Percentiles rank a stretch among this genome's conserved stretches.
These are phyloP conservation scores for Exophiala phaeomuriformis DNA, from an alignment of 2,329 filamentous ascomycete genomes.

Conservation along the genomic window DNA sequence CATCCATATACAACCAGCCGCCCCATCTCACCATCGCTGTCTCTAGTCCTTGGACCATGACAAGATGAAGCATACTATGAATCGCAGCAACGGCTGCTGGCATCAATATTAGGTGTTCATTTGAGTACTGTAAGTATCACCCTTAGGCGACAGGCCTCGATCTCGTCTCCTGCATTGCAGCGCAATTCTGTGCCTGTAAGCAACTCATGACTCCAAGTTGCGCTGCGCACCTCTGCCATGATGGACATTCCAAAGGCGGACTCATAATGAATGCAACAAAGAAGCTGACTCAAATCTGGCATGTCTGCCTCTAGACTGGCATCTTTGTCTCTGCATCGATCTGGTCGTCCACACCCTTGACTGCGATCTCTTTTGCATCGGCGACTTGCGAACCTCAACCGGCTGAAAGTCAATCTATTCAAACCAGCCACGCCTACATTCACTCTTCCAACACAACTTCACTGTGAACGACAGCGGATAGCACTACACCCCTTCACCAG, in stretches of 20 bases:
- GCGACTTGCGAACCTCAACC: background rate
- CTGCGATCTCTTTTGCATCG: background rate
- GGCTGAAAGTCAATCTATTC: slow-evolving; percentile 2
- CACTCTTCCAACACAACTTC: background rate
- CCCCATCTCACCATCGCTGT: slow-evolving; percentile 1
- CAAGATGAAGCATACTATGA: slow-evolving; percentile 16
- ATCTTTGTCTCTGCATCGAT: slow-evolving; percentile 4
- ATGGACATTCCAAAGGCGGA: slow-evolving; percentile 4
- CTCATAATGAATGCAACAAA: slow-evolving; percentile 12
- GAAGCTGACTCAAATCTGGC: slow-evolving; percentile 17
- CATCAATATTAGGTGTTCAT: slow-evolving; percentile 4
- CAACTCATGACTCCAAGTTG: background rate
- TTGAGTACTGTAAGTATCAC: slow-evolving; percentile 1
- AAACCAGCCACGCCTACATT: slow-evolving; percentile 6
- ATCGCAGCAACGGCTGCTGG: slow-evolving; percentile 21
- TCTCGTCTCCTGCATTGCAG: background rate
- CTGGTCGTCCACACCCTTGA: slow-evolving; percentile 1
- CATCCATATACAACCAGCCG: slow-evolving; percentile 3
- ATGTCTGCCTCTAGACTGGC: slow-evolving; percentile 21
- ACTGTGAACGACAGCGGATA: background rate
- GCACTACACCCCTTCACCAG: background rate
- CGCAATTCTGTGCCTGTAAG: slow-evolving; percentile 4
- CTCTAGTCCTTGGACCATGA: slow-evolving; percentile 3
- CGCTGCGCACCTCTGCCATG: slow-evolving; percentile 3
- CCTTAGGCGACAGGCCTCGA: background rate